Base-by-base conservation (phyloP, 2,329 filamentous ascomycete genomes). In the Knoxdaviesia proteae region DNA sequence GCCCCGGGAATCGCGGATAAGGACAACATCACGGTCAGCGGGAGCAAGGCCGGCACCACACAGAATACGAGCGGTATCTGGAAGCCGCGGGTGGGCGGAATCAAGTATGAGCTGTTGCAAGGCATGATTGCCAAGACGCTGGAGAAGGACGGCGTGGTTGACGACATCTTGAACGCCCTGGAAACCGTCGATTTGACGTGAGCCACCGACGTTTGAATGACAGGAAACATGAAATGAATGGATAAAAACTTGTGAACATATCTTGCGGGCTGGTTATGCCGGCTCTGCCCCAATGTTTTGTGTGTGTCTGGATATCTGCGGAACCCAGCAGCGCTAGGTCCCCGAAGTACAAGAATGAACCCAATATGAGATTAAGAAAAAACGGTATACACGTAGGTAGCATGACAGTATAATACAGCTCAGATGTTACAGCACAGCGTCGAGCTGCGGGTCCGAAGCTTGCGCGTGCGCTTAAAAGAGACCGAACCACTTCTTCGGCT, bases 91-190 rank as follows among this genome's bases (percentile, higher is more conserved):
- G 61, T 86, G 33, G 88, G 88, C 36, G 88, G 88, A 2, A 75
- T 88, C 35, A 86, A 82, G 63, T 73, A 84, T 52, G 65, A 61
- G 5, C 64, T 90, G 11, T 61, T 96, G 49, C 71, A 76, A 42
- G 67, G 69, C 42, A 82, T 94, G 61, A 74, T 92, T 46, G 74
- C 79, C 56, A 74, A 78, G 56, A 81, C 86, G 33, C 58, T 93
- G 45, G 74, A 81, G 54, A 74, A 70, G 51, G 80, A 80, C 0
- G 84, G 86, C 34, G 79, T 94, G 32, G 84, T 80, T 4, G 77
- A 87, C 49, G 88, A 94, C 58, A 80, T 94, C 5, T 65, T 96
- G 54, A 75, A 80, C 47, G 87, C 80, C 1, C 60, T 96, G 50
- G 79, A 87, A 47, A 74, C 69, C 11, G 82, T 90, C 38, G 80